These are phyloP conservation scores for Hypoxylon sp. DNA, from an alignment of 2,329 filamentous ascomycete species.

Conservation along the genomic window DNA sequence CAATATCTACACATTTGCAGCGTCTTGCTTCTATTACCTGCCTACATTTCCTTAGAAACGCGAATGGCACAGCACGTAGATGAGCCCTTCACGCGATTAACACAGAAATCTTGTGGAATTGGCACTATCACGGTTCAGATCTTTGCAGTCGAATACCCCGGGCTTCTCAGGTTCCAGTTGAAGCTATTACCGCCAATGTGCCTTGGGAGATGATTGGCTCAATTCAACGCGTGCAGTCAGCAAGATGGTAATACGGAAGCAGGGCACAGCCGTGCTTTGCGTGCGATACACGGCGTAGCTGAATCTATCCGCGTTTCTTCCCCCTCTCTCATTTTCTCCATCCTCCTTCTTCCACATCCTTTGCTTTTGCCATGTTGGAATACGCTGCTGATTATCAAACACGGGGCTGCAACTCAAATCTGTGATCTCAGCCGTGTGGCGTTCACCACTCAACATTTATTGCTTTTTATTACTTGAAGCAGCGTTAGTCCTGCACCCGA, in stretches of 20 bases:
- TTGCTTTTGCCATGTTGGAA: not conserved
- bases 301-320: not conserved
- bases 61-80: not conserved
- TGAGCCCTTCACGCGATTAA: not conserved
- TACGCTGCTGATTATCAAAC: not conserved
- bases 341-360: not conserved
- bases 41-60: not conserved
- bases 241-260: not conserved
- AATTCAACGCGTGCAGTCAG: not conserved
- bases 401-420: not conserved
- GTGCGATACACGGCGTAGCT: not conserved
- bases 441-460: not conserved
- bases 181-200: conserved; percentile 9
- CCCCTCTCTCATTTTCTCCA: not conserved
- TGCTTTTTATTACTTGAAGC: not conserved
- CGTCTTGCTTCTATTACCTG: not conserved
- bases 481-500: not conserved
- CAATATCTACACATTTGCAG: not conserved
- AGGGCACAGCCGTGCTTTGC: conserved; percentile 2
- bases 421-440: not conserved
- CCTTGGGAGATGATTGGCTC: conserved; percentile 3
- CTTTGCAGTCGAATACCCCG: not conserved
- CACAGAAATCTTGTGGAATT: not conserved
- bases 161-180: not conserved
- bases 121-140: not conserved